Conservation (phyloP, 176 grass and related monocot species). For the Alopecurus myosuroides region DNA sequence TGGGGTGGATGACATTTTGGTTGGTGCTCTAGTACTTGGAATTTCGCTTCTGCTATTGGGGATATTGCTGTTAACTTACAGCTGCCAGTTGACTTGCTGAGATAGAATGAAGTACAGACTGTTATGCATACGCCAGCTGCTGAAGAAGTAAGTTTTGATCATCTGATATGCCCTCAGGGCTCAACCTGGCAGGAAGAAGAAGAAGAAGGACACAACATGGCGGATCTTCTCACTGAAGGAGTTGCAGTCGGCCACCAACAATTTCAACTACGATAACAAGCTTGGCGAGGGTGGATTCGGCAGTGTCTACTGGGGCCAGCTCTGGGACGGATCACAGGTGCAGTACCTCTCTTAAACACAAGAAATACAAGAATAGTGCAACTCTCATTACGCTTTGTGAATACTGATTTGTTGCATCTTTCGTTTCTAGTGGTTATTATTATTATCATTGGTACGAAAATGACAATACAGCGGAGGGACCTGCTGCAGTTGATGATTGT, state of each 20-base stretch:
- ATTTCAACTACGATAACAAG: slow-evolving; percentile 98
- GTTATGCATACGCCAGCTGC: background rate
- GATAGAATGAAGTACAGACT: background rate
- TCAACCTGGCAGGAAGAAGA: slow-evolving; percentile 59
- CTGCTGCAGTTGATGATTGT: slow-evolving; percentile 9
- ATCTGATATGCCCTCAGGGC: slow-evolving; percentile 31
- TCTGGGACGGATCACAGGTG: slow-evolving; percentile 94
- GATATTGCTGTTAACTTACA: background rate
- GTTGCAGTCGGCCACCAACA: slow-evolving; percentile 78
- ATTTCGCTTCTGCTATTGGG: background rate
- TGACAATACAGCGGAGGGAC: background rate
- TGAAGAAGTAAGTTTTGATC: background rate
- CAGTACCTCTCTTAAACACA: slow-evolving; percentile 14
- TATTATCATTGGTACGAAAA: background rate
- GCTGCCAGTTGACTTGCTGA: background rate
- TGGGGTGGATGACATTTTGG: background rate
- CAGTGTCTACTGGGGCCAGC: slow-evolving; percentile 96
- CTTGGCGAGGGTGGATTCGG: slow-evolving; percentile 89
- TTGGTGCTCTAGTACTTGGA: background rate
- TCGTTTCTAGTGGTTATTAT: background rate
- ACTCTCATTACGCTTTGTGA: background rate
- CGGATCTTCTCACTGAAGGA: slow-evolving; percentile 86
- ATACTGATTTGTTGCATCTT: background rate
- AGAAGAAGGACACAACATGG: slow-evolving; percentile 55
- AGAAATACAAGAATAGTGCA: background rate